Evolutionary conservation across 2,329 filamentous ascomycete species (phyloP).

Genomic region (Ramichloridium luteum): DNA sequence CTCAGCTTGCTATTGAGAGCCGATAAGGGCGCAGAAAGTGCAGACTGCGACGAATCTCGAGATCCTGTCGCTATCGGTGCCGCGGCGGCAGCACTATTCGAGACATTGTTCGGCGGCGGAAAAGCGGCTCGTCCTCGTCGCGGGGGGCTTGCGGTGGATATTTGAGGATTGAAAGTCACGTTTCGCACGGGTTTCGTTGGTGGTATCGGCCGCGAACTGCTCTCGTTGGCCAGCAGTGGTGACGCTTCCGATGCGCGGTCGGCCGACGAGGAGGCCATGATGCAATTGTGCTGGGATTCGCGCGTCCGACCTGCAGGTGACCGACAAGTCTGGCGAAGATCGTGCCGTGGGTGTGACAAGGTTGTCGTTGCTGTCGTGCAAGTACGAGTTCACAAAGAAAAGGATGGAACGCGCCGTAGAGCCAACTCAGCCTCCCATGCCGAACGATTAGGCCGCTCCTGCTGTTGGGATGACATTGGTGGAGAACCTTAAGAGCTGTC

Average conservation of each 20-base stretch:
- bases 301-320: no score
- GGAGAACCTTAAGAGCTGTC: no score
- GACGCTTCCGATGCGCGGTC: conserved; percentile 9
- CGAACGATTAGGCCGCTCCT: no score
- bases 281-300: conserved; percentile 1
- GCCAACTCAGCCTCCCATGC: no score
- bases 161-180: conserved; percentile 63
- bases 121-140: conserved; percentile 25
- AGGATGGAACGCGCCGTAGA: no score
- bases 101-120: conserved; percentile 21
- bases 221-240: conserved; percentile 13
- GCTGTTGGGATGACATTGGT: no score
- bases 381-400: no score
- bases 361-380: no score
- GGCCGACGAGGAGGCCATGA: conserved; percentile 8
- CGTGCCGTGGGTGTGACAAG: no score
- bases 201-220: conserved; percentile 12
- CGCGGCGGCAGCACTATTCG: conserved; percentile 13
- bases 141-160: conserved; percentile 33
- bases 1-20: conserved; percentile 79
- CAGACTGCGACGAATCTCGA: not conserved
- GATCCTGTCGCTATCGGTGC: not conserved
- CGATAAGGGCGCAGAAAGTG: conserved; percentile 44
- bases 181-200: conserved; percentile 40
- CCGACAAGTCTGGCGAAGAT: no score